Base-by-base conservation (phyloP, 768 basidiomycete genomes). In the Leccinum subtestaceum region DNA sequence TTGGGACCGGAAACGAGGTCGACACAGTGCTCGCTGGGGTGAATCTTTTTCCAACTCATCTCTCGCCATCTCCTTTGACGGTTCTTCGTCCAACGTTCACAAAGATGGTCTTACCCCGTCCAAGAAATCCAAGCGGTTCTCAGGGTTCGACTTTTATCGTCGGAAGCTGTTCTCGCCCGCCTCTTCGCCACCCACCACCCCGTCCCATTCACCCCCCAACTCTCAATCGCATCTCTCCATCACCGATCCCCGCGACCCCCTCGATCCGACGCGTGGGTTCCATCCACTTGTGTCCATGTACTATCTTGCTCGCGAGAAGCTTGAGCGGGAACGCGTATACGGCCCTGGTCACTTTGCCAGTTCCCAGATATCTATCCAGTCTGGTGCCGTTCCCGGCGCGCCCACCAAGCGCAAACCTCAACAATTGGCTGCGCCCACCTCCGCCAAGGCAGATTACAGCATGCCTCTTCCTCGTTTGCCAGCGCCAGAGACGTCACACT, bases 241-340 rank as follows among this genome's bases (percentile, higher is more conserved):
- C 54, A 64, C 70, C 25, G 83, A 84, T 72, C 60, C 73, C 12
- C 80, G 78, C 59, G 77, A 87, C 60, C 81, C 80, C 11, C 63
- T 78, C 61, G 96, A 99, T 69, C 95, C 96, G 5, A 96, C 93
- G 13, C 78, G 84, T 55, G 97, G 95, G 1, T 99, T 93, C 77
- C 94, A 98, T 71, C 95, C 94, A 0, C 81, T 99, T 27, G 83
- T 98, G 49, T 93, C 95, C 31, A 98, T 99, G 76, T 99, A 99
- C 73, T 98, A 87, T 77, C 85, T 99, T 19, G 91, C 95, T 5
- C 81, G 93, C 55, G 97, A 99, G 78, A 98, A 98, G 80, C 79
- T 95, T 68, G 95, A 98, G 69, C 80, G 97, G 56, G 97, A 99
- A 65, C 82, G 84, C 53, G 91, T 99, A 7, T 98, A 95, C 73